These are phyloP conservation scores for Sporothrix pseudoabietina DNA, from an alignment of 2,329 filamentous ascomycete genomes.

Conservation along the genomic window DNA sequence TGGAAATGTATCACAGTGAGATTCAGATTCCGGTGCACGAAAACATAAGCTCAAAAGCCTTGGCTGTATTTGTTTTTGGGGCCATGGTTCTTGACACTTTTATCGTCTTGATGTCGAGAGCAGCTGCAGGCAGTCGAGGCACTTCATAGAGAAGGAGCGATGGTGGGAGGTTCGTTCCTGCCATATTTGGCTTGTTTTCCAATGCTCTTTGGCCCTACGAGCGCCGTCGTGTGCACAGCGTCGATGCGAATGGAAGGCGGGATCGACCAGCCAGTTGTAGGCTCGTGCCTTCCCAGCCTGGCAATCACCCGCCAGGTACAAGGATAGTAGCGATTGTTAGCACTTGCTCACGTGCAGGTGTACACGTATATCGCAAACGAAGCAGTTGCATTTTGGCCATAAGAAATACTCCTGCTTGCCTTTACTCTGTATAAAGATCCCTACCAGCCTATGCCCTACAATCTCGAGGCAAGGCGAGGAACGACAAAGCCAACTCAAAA, in stretches of 20 bases:
- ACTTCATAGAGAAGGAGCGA: conserved; percentile 5
- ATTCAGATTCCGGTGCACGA: neutral
- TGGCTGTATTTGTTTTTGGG: neutral
- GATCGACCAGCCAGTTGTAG: neutral
- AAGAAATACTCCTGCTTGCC: neutral
- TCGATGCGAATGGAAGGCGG: neutral
- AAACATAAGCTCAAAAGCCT: neutral
- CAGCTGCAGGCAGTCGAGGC: neutral
- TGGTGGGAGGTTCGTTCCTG: neutral
- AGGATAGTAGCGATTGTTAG: neutral
- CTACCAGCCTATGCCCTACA: neutral
- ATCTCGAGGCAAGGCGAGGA: neutral
- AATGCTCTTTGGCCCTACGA: neutral
- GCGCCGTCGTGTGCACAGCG: neutral
- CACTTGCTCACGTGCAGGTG: conserved; percentile 4
- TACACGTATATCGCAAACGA: too few species aligned
- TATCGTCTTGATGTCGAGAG: neutral
- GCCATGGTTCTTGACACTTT: neutral
- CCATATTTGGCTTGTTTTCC: neutral
- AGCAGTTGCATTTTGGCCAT: neutral
- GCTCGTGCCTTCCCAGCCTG: conserved; percentile 7
- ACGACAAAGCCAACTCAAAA: neutral
- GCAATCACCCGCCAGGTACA: neutral
- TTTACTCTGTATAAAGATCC: too few species aligned
- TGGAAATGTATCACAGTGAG: neutral